Evolutionary conservation across 179 eudicot genomes (phyloP).

Genomic region (Heliamphora pulchella): DNA sequence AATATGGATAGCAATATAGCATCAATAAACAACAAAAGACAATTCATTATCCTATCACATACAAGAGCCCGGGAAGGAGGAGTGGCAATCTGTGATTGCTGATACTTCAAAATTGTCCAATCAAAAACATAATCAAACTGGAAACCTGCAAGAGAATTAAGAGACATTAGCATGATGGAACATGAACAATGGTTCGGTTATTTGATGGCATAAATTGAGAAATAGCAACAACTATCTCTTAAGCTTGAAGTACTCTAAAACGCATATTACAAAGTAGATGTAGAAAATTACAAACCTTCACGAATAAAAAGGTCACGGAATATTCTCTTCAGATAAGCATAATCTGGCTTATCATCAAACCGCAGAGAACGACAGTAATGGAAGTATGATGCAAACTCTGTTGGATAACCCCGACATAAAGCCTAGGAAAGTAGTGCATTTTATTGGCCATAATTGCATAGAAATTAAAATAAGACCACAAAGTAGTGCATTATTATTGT

Average conservation of each 20-base stretch:
- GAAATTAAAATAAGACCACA: background rate
- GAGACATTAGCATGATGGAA: background rate
- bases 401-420: conserved; percentile 83
- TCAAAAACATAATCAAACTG: conserved; percentile 98
- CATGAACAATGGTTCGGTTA: too few species aligned
- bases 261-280: background rate
- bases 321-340: conserved; percentile 88
- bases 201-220: background rate
- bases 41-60: conserved; percentile 22
- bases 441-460: background rate
- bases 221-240: conserved; percentile 3
- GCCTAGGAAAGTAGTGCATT: conserved; percentile 36
- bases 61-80: conserved; percentile 66
- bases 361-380: conserved; percentile 93
- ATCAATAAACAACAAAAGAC: background rate
- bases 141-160: conserved; percentile 49
- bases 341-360: conserved; percentile 94
- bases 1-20: background rate
- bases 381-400: conserved; percentile 92
- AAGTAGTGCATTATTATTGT: background rate
- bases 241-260: background rate
- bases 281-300: conserved; percentile 50
- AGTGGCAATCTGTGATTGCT: conserved; percentile 72
- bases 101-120: conserved; percentile 96
- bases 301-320: conserved; percentile 91